phyloP scores from a whole-genome alignment of 768 basidiomycete genomes.

The Tremella mesenterica region DNA sequence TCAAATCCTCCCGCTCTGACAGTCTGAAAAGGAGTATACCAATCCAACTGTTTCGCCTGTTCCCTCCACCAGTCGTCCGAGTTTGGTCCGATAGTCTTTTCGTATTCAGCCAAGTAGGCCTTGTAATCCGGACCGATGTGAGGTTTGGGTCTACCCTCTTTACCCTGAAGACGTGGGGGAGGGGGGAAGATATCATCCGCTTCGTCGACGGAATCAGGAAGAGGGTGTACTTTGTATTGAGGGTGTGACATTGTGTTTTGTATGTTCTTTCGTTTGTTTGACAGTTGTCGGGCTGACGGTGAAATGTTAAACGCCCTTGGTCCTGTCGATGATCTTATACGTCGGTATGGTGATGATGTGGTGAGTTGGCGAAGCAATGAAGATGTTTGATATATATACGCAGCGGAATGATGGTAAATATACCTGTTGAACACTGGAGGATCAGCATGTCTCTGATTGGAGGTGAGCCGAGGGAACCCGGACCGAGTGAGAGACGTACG shows the following conservation, averaged over 20 bases:
- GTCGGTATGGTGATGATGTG: too few species aligned
- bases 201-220: constrained; percentile 29
- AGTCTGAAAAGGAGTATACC: constrained; percentile 82
- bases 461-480: too few species aligned
- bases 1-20: constrained; percentile 75
- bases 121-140: constrained; percentile 71
- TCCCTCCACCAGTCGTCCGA: constrained; percentile 84
- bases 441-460: too few species aligned
- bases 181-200: constrained; percentile 55
- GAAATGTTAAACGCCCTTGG: too few species aligned
- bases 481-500: too few species aligned
- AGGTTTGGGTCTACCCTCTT: constrained; percentile 55
- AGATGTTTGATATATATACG: too few species aligned
- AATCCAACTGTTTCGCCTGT: constrained; percentile 66
- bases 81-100: constrained; percentile 62
- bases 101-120: constrained; percentile 63
- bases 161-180: constrained; percentile 59
- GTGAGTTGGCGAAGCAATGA: too few species aligned
- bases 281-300: too few species aligned
- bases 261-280: too few species aligned
- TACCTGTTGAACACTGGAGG: too few species aligned
- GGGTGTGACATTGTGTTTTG: constrained; percentile 1
- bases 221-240: constrained; percentile 19
- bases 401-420: too few species aligned
- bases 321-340: too few species aligned